These are phyloP conservation scores for Cocos nucifera DNA, from an alignment of 176 grass and related monocot species.

Conservation along the genomic window DNA sequence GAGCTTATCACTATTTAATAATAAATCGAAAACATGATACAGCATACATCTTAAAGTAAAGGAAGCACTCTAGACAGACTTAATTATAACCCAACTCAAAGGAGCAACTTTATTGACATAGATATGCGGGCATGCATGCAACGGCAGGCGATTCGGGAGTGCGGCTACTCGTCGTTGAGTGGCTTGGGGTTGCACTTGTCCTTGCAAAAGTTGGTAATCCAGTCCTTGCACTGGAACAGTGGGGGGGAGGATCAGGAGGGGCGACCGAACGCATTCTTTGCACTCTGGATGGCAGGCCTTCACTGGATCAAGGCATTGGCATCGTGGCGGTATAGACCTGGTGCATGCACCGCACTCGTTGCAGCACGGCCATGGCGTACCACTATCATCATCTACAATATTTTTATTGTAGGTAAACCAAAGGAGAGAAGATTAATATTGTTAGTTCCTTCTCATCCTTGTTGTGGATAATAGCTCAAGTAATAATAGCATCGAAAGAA, in stretches of 20 bases:
- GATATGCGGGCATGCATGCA: too few species aligned
- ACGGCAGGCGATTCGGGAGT: neutral
- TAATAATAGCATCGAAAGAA: too few species aligned
- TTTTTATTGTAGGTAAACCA: neutral
- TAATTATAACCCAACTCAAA: too few species aligned
- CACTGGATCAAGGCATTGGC: constrained; percentile 54
- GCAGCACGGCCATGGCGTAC: constrained; percentile 61
- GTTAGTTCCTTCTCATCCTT: too few species aligned
- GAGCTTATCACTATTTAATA: too few species aligned
- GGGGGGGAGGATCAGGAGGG: constrained; percentile 44
- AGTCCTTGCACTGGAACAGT: constrained; percentile 72
- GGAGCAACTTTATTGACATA: too few species aligned
- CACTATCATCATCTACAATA: neutral
- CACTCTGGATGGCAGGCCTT: constrained; percentile 73
- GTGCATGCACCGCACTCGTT: constrained; percentile 67
- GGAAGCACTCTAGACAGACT: too few species aligned
- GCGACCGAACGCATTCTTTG: constrained; percentile 53
- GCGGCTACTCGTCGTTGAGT: neutral
- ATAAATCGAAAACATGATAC: too few species aligned
- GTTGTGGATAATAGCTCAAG: too few species aligned
- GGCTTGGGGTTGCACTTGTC: constrained; percentile 24
- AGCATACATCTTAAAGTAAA: too few species aligned
- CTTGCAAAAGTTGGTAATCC: constrained; percentile 43
- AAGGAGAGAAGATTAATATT: too few species aligned
- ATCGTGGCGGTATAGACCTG: constrained; percentile 30